Base-by-base conservation (phyloP, 768 basidiomycete genomes). In the Russula vinacea region DNA sequence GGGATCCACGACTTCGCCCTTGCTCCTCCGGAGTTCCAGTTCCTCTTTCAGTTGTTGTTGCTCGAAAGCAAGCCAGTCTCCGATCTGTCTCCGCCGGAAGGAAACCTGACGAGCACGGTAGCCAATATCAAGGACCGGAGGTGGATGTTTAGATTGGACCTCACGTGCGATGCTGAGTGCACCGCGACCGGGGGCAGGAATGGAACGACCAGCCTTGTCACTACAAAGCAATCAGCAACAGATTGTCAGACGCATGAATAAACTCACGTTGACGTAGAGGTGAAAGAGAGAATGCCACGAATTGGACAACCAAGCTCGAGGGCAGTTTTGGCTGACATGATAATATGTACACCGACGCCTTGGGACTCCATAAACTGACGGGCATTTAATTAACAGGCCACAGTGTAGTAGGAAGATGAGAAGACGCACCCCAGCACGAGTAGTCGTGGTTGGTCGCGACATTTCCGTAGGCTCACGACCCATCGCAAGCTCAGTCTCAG, bases 401-500 rank as follows among this genome's bases (percentile, higher is more conserved):
- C 5, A 53, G 17, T 17, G 49, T 49, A 17, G 63, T 66, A 47
- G 70, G 52, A 65, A 45, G 14, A 39, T 53, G 6, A 22, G 45
- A 37, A 6, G 14, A 78, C 86, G 73, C 74, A 92, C 91, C 69
- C 97, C 97, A 72, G 94, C 84, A 73, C 97, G 92, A 68, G 96
- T 98, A 11, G 89, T 91, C 1, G 96, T 98, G 11, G 96, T 90
- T 17, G 97, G 97, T 62, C 97, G 89, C 52, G 97, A 99, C 90
- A 98, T 95, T 76, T 99, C 97, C 44, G 92, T 94, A 7, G 97
- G 95, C 76, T 99, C 97, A 69, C 97, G 94, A 66, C 97, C 97
- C 90, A 97, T 97, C 4, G 95, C 96, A 72, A 98, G 92, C 75
- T 99, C 97, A 35, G 92, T 92, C 76, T 94, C 92, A 1, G 95